Evolutionary conservation across 768 basidiomycete species (phyloP).

Genomic region (Calocybe indica): DNA sequence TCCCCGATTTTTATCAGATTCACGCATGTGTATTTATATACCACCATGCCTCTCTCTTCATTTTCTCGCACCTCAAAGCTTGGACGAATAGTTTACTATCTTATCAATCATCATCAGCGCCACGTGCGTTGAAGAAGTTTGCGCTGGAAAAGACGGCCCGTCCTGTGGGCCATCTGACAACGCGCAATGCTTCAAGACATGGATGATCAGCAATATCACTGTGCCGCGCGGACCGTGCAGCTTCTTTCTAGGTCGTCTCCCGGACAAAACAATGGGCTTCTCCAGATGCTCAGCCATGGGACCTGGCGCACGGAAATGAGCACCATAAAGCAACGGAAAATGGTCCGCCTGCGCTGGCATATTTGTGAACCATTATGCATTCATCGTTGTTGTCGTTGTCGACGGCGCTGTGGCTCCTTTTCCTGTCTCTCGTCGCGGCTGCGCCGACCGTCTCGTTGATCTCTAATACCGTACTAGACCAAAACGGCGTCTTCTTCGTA

Average conservation of each 20-base stretch:
- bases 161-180: no score
- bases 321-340: background rate
- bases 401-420: constrained; percentile 4
- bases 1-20: background rate
- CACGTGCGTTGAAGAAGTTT: no score
- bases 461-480: constrained; percentile 31
- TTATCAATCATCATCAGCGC: background rate
- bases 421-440: constrained; percentile 13
- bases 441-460: constrained; percentile 35
- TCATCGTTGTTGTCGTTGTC: constrained; percentile 4
- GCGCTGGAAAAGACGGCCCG: no score
- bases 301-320: background rate
- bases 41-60: no score
- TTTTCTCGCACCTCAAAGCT: background rate
- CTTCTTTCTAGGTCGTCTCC: no score
- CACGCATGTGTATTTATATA: background rate
- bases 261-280: background rate
- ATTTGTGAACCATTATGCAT: constrained; percentile 4
- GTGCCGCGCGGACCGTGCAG: no score
- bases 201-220: no score
- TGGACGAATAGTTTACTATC: background rate
- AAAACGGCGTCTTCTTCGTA: constrained; percentile 36
- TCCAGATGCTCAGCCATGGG: background rate
- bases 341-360: no score
- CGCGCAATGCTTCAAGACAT: no score